These are phyloP conservation scores for Pouteria campechiana DNA, from an alignment of 179 eudicot species.

Conservation along the genomic window DNA sequence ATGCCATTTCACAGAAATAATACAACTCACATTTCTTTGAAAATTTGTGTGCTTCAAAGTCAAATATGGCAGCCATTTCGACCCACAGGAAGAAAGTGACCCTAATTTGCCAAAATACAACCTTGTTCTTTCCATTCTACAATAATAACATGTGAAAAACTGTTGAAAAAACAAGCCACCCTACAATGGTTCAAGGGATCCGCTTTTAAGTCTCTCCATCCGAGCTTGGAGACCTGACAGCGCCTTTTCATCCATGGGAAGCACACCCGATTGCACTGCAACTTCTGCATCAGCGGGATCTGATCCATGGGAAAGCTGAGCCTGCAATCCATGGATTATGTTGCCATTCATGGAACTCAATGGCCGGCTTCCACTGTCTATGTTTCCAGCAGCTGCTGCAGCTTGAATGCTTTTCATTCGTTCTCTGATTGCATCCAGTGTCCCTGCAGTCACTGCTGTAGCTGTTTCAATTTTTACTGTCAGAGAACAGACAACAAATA, in stretches of 20 bases:
- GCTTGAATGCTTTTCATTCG: slow-evolving; percentile 91
- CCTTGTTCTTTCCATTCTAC: too few relatives aligned
- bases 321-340: slow-evolving; percentile 14
- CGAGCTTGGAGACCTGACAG: slow-evolving; percentile 90
- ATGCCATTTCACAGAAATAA: too few relatives aligned
- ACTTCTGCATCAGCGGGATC: slow-evolving; percentile 29
- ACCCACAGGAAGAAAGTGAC: too few relatives aligned
- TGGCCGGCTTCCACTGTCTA: slow-evolving; percentile 48
- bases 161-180: too few relatives aligned
- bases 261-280: slow-evolving; percentile 55
- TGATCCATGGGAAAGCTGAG: slow-evolving; percentile 21
- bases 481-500: too few relatives aligned
- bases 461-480: neutral
- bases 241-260: slow-evolving; percentile 96
- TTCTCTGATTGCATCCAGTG: slow-evolving; percentile 91
- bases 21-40: too few relatives aligned
- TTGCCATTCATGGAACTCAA: slow-evolving; percentile 51
- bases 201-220: slow-evolving; percentile 95
- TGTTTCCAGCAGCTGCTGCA: slow-evolving; percentile 55
- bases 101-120: too few relatives aligned
- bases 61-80: too few relatives aligned
- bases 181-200: slow-evolving; percentile 66
- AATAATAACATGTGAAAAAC: too few relatives aligned
- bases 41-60: too few relatives aligned
- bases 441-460: slow-evolving; percentile 52